Evolutionary conservation across 2,329 filamentous ascomycete species (phyloP).

Genomic region (Knufia petricola): DNA sequence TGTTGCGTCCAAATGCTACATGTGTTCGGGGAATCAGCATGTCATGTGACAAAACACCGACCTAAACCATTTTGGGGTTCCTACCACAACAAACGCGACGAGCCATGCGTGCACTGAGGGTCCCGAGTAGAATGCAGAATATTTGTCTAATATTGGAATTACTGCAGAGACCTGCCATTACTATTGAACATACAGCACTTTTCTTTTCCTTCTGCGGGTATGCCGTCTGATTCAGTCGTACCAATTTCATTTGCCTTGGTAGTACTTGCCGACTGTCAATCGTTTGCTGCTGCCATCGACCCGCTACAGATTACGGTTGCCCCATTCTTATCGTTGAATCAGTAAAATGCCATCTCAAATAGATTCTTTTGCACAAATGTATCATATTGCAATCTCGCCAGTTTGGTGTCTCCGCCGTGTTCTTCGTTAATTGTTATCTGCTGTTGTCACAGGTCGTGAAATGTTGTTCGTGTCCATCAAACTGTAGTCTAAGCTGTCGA

Average conservation of each 20-base stretch:
- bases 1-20: too few species aligned
- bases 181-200: neutral
- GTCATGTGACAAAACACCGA: too few species aligned
- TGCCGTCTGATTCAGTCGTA: neutral
- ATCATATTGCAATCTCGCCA: constrained; percentile 1
- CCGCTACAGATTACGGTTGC: neutral
- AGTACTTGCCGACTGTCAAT: too few species aligned
- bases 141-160: neutral
- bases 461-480: constrained; percentile 8
- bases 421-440: constrained; percentile 6
- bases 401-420: neutral
- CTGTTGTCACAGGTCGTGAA: constrained; percentile 10
- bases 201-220: constrained; percentile 3
- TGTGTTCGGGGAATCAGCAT: too few species aligned
- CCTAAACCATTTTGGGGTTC: neutral
- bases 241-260: too few species aligned
- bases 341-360: constrained; percentile 7
- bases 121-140: neutral
- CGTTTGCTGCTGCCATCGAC: neutral
- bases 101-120: neutral
- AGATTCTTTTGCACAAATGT: constrained; percentile 9
- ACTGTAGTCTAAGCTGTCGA: constrained; percentile 7
- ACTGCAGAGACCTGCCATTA: neutral
- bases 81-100: neutral
- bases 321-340: neutral